Base-by-base conservation (phyloP, 352 stramenopile genomes). In the Globisporangium canariense region DNA sequence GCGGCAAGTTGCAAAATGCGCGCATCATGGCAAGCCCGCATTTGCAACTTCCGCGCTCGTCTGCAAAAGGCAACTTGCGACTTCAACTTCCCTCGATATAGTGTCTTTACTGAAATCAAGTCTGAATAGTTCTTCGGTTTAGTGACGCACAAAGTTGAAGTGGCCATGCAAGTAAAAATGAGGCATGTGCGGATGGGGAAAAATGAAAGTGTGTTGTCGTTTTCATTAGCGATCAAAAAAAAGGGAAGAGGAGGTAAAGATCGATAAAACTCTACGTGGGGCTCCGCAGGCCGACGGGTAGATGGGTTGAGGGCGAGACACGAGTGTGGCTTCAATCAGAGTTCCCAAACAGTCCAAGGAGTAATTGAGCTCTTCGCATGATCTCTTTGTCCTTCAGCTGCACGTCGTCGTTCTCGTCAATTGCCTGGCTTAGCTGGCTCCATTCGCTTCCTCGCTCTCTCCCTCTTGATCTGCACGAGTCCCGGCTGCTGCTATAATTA, bases 401-500 rank as follows among this genome's bases (percentile, higher is more conserved):
- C 16, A 22, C 41, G 6, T 47, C 41, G 41, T 47, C 41, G 38
- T 13, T 13, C 9, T 46, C 13, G 16, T 47, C 41, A 22, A 9
- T 30, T 30, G 28, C 2, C 51, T 30, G 25, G 7, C 40, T 41
- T 14, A 30, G 3, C 5, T n/a, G 45, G 3, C 5, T n/a, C 40
- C 50, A n/a, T 34, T 57, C 11, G 22, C 22, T 57, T 46, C 34
- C 7, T 56, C 32, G 41, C 18, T 40, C 30, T 40, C 30, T 56
- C 38, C 18, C 9, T 58, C 47, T 18, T 41, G 38, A 41, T 36
- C 20, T 13, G 7, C 50, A 59, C 38, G 47, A 30, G 2, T 46
- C 46, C 55, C 63, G 46, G 46, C 43, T 58, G 58, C 75, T 79
- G 58, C 75, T 79, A 86, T 86, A 86, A 80, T 86, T 86, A 88